These are phyloP conservation scores for Trifolium fragiferum DNA, from an alignment of 306 rosid species.

Conservation along the genomic window DNA sequence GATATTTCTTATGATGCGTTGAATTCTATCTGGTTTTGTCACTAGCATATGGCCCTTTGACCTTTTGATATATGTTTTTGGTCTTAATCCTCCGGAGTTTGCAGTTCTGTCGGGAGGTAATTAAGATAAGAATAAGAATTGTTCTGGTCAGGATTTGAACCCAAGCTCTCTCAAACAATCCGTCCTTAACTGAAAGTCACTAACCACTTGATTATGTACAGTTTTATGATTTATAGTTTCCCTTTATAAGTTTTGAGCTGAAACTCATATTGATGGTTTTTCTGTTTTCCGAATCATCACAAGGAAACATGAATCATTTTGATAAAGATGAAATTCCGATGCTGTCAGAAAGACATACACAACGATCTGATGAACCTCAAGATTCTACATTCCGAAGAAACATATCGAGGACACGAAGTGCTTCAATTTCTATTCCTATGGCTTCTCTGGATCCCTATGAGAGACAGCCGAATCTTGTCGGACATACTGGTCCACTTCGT, in stretches of 20 bases:
- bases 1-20: background rate
- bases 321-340: constrained; percentile 54
- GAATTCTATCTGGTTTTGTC: background rate
- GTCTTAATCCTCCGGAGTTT: background rate
- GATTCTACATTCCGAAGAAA: constrained; percentile 49
- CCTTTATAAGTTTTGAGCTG: background rate
- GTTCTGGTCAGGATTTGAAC: background rate
- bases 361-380: constrained; percentile 42
- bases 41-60: background rate
- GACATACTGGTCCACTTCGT: background rate
- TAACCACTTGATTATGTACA: background rate
- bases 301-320: constrained; percentile 29
- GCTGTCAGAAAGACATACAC: constrained; percentile 51
- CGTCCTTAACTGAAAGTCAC: background rate
- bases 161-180: background rate
- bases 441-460: background rate
- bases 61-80: background rate
- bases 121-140: background rate
- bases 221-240: constrained; percentile 11
- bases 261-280: constrained; percentile 8
- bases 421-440: background rate
- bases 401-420: background rate
- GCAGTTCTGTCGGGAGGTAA: background rate
- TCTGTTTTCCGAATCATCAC: background rate
- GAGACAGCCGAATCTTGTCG: background rate